Conservation (phyloP, 331 rosid species). For the Acacia concinna region DNA sequence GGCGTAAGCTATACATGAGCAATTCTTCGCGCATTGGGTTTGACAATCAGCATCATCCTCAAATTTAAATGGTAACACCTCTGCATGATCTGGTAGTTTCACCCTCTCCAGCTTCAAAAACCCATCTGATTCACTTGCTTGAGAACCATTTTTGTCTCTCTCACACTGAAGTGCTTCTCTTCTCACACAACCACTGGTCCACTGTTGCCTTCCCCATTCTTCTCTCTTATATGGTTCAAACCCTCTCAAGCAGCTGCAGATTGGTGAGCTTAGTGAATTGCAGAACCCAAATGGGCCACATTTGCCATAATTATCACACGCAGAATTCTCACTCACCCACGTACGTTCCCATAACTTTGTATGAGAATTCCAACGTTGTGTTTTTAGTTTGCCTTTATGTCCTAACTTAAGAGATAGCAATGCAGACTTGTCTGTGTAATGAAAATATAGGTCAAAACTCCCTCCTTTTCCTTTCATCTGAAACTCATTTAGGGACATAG, state of each 20-base stretch:
- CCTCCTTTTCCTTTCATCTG: conserved; percentile 1
- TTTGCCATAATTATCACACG: background rate
- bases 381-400: background rate
- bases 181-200: too few species aligned
- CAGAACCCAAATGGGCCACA: conserved; percentile 29
- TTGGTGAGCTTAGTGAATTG: conserved; percentile 25
- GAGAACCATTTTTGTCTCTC: background rate
- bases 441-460: background rate
- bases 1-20: too few species aligned
- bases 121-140: conserved; percentile 6
- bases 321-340: background rate
- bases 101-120: conserved; percentile 19
- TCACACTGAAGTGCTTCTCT: too few species aligned
- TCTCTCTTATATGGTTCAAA: too few species aligned
- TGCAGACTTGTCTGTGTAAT: background rate
- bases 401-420: background rate
- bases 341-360: background rate
- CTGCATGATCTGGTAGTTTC: conserved; percentile 28
- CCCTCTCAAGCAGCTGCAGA: too few species aligned
- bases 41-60: too few species aligned
- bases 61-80: background rate
- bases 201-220: too few species aligned
- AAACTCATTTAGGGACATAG: background rate
- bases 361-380: background rate
- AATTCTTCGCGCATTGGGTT: too few species aligned